These are phyloP conservation scores for Leccinum imitatum DNA, from an alignment of 768 basidiomycete species.

Conservation along the genomic window DNA sequence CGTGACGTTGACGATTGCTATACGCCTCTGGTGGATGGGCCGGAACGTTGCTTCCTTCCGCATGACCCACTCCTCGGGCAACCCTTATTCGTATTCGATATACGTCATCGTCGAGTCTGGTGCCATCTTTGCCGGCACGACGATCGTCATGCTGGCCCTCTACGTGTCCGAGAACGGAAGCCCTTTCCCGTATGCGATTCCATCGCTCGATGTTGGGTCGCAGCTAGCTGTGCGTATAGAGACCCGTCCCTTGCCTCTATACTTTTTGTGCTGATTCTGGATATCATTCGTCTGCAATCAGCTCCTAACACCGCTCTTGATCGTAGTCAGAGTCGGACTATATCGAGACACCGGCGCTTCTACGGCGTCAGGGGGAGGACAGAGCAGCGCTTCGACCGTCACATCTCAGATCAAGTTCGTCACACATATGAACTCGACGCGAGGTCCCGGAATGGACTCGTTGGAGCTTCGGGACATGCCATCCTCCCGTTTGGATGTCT, in stretches of 20 bases:
- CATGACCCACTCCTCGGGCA: background rate
- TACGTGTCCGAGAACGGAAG: constrained; percentile 7
- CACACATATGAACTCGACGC: background rate
- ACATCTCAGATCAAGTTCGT: background rate
- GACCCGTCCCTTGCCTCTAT: background rate
- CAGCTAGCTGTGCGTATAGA: constrained; percentile 20
- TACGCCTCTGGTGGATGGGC: constrained; percentile 21
- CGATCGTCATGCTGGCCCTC: constrained; percentile 19
- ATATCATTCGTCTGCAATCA: background rate
- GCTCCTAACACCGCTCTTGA: constrained; percentile 20
- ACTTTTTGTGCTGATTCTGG: background rate
- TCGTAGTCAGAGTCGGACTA: constrained; percentile 17
- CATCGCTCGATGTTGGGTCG: constrained; percentile 18
- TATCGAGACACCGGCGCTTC: background rate
- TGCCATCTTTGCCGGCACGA: constrained; percentile 18
- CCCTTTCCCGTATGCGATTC: constrained; percentile 13
- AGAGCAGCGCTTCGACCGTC: background rate
- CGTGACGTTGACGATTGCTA: constrained; percentile 24
- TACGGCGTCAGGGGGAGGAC: background rate
- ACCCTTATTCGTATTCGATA: constrained; percentile 16
- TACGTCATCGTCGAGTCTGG: constrained; percentile 22
- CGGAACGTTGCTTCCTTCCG: constrained; percentile 10
- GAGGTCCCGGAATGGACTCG: background rate
- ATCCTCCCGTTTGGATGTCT: background rate
- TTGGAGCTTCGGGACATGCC: background rate